These are phyloP conservation scores for Ogataea philodendri DNA, from an alignment of 805 yeast genomes.

Conservation along the genomic window DNA sequence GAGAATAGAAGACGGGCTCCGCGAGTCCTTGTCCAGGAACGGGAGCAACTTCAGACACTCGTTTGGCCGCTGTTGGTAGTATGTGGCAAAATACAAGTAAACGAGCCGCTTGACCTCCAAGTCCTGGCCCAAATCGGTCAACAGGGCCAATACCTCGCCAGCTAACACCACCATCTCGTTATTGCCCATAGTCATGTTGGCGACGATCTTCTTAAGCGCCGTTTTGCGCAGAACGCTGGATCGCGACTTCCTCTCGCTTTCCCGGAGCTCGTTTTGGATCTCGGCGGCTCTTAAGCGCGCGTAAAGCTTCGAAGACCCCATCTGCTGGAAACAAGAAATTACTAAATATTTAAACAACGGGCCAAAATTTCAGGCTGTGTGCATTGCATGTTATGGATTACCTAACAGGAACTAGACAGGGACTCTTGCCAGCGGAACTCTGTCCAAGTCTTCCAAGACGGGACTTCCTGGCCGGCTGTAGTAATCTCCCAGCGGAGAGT, in stretches of 20 bases:
- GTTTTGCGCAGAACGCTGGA: slow-evolving; percentile 39
- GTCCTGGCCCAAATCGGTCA: slow-evolving; percentile 46
- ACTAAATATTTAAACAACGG: background rate
- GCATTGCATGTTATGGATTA: too few species aligned
- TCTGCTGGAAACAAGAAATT: too few species aligned
- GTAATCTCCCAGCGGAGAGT: slow-evolving; percentile 1
- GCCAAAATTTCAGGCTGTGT: slow-evolving; percentile 1
- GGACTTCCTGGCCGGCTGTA: slow-evolving; percentile 6
- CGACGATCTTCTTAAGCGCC: slow-evolving; percentile 68
- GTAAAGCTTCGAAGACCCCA: slow-evolving; percentile 31
- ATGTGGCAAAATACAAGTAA: slow-evolving; percentile 60
- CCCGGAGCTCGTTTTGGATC: slow-evolving; percentile 30
- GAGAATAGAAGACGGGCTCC: slow-evolving; percentile 40
- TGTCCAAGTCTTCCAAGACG: slow-evolving; percentile 3
- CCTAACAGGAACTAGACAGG: slow-evolving; percentile 1
- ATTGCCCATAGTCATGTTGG: slow-evolving; percentile 81
- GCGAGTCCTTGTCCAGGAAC: slow-evolving; percentile 50
- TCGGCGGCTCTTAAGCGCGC: slow-evolving; percentile 32
- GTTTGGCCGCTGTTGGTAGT: slow-evolving; percentile 57
- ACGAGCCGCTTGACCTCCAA: slow-evolving; percentile 70
- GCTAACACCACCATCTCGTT: slow-evolving; percentile 67
- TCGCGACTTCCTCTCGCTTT: slow-evolving; percentile 40
- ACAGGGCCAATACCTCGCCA: slow-evolving; percentile 58
- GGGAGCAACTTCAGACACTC: slow-evolving; percentile 56
- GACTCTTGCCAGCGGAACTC: slow-evolving; percentile 2